These are phyloP conservation scores for Russula earlei DNA, from an alignment of 768 basidiomycete genomes.

Conservation along the genomic window DNA sequence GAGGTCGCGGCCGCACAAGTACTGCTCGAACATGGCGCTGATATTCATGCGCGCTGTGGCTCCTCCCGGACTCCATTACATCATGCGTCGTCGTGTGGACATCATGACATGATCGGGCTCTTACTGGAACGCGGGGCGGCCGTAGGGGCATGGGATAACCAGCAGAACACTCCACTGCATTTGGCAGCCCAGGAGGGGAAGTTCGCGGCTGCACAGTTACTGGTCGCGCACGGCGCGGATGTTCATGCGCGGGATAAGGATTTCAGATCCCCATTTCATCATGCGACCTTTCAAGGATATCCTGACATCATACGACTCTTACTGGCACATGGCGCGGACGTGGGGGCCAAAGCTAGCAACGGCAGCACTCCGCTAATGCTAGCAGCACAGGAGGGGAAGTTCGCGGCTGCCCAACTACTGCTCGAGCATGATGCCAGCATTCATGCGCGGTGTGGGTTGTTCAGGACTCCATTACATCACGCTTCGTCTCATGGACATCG, in stretches of 20 bases:
- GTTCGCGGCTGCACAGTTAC: too few species aligned
- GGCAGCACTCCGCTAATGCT: neutral
- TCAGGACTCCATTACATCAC: neutral
- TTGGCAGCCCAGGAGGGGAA: too few species aligned
- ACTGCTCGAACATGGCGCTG: neutral
- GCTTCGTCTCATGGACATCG: neutral
- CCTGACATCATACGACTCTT: too few species aligned
- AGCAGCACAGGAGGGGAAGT: neutral
- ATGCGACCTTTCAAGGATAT: too few species aligned
- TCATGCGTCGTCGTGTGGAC: neutral
- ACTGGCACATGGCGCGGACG: too few species aligned
- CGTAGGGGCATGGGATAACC: too few species aligned
- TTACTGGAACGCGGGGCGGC: neutral
- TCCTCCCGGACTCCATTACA: neutral
- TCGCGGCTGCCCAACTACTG: neutral
- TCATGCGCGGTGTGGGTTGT: neutral
- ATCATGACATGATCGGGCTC: neutral
- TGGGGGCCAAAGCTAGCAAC: too few species aligned
- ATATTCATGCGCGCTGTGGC: neutral
- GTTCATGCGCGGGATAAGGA: too few species aligned
- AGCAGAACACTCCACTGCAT: too few species aligned
- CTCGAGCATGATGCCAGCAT: neutral
- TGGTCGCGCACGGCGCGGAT: too few species aligned
- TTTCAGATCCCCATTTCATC: too few species aligned
- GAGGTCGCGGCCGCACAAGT: neutral